Evolutionary conservation across 257 asterid genomes (phyloP), one percentile per base, ranked within the genome.

Genomic region (Nicotiana knightiana): DNA sequence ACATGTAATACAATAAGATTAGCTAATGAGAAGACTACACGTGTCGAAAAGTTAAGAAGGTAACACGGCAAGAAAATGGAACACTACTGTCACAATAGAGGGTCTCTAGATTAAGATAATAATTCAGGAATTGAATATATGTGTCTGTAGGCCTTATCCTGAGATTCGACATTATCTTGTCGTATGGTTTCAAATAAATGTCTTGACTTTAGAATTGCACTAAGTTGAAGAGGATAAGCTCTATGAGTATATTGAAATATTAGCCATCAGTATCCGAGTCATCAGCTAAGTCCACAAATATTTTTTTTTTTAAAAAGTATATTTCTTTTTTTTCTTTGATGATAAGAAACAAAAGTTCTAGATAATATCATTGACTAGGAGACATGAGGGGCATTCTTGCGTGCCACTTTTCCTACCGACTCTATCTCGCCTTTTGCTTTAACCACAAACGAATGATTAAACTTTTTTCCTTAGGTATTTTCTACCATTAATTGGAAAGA

Each of bases 151-250:
- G 86, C 88, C 92, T 88, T 93, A 92, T 93, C 94, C 84, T 64
- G 37, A 86, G 90, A 85, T 84, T 91, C 93, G 89, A 83, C 84
- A 85, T 92, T 91, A 92, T 92, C 94, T 67, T 70, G 48, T 83
- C 81, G 86, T 58, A 84, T 84, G 91, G 88, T 86, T 86, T 85
- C 85, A 85, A 90, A 89, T 89, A 87, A 89, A 82, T 85, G 46
- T 83, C 9, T 86, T 87, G 90, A 88, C 91, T 87, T 86, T 33
- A 67, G 76, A 35, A 77, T 84, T 73, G 81, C 77, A 82, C 77
- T 30, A 83, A 66, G 83, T 82, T 70, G 81, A 85, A 84, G 75
- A 81, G 83, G 93, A 91, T 91, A 92, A 92, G 91, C 86, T 85
- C 66, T 82, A 6, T 39, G 59, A 71, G 61, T 71, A 71, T 71